Base-by-base conservation (phyloP, 352 stramenopile genomes). In the Phytophthora aleatoria region DNA sequence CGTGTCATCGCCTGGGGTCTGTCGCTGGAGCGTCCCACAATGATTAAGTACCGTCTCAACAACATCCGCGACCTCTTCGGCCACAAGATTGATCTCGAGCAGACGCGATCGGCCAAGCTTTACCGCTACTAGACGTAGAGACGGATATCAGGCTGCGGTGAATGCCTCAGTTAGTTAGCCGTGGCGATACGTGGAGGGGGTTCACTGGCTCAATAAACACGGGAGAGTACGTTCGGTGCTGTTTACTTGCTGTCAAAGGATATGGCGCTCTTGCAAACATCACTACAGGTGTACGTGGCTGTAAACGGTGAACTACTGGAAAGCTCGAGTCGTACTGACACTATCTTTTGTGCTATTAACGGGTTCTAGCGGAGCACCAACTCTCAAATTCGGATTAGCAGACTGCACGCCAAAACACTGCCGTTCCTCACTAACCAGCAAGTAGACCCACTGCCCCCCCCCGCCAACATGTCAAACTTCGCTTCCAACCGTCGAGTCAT, bases 21-120 rank as follows among this genome's bases (percentile, higher is more conserved):
- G 56, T 99, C 96, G 42, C 87, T 99, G 16, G 98, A 99, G 76
- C 89, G 98, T 59, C 98, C 98, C 33, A 99, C 98, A 31, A 99
- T 99, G 98, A 99, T 99, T 85, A 99, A 99, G 89, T 99, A 99
- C 82, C 89, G 96, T 36, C 96, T 99, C 64, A 98, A 94, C 73
- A 99, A 99, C 84, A 99, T 99, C 76, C 89, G 97, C 57, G 97
- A 99, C 76, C 94, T 99, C 57, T 99, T 99, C 75, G 98, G 98
- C 67, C 98, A 99, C 86, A 99, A 99, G 89, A 89, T 98, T 42
- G 96, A 99, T 79, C 85, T 99, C 69, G 94, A 97, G 50, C 90
- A 97, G 71, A 99, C 96, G 36, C 85, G 84, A 84, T 96, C 90
- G 67, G 96, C 96, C 69, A 92, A 94, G 67, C 69, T 96, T 41